Percentiles rank a stretch among this genome's conserved stretches.
These are phyloP conservation scores for Trichothecium roseum DNA, from an alignment of 2,329 filamentous ascomycete species.

Conservation along the genomic window DNA sequence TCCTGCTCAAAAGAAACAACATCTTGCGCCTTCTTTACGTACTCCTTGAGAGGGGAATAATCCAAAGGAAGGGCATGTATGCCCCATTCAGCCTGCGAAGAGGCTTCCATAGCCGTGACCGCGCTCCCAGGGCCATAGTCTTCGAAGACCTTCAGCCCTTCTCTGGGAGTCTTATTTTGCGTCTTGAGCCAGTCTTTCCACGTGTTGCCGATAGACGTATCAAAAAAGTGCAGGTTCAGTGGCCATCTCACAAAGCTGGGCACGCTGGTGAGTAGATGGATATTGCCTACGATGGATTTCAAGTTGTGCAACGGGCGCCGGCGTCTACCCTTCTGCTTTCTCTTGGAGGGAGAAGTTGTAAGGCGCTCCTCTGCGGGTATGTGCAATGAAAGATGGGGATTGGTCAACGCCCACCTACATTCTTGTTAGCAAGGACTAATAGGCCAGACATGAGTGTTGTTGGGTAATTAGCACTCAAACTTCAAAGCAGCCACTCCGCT, in stretches of 20 bases:
- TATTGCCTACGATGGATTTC: conserved; percentile 61
- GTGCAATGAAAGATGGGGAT: conserved; percentile 71
- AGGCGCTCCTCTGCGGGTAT: conserved; percentile 57
- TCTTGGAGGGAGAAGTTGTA: conserved; percentile 27
- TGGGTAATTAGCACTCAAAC: conserved; percentile 65
- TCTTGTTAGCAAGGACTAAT: neutral
- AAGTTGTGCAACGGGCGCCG: conserved; percentile 50
- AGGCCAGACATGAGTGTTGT: neutral
- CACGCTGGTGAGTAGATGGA: conserved; percentile 71
- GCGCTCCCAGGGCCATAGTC: conserved; percentile 35
- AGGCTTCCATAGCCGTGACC: conserved; percentile 1
- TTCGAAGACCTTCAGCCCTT: conserved; percentile 40
- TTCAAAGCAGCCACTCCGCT: conserved; percentile 80
- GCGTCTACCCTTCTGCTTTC: conserved; percentile 43
- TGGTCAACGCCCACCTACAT: conserved; percentile 79
- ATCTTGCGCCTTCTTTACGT: conserved; percentile 44
- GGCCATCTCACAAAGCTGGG: conserved; percentile 79
- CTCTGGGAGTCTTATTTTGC: conserved; percentile 34
- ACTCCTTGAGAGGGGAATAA: conserved; percentile 40
- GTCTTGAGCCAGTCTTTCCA: conserved; percentile 54
- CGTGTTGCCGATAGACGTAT: conserved; percentile 52
- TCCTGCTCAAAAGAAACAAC: conserved; percentile 46
- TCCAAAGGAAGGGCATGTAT: conserved; percentile 46
- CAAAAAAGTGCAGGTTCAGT: conserved; percentile 70
- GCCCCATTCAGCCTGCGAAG: conserved; percentile 24